A percentile compares a stretch with the other conserved stretches of the same genome.
Conservation (phyloP, 2,329 filamentous ascomycete species). For the Cytospora schulzeri region DNA sequence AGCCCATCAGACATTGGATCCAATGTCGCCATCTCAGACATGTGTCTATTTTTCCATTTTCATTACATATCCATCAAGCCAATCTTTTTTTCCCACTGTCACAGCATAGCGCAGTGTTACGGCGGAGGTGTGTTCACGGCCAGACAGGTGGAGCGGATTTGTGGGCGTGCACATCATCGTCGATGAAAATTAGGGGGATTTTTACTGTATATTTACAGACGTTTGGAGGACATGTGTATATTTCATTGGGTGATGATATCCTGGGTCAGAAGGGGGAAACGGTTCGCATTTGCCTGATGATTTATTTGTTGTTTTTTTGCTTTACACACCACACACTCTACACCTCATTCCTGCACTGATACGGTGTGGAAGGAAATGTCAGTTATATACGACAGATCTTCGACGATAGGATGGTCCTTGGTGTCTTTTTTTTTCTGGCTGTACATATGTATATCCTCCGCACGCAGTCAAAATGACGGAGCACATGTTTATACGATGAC, state of each 20-base stretch:
- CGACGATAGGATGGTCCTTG: neutral
- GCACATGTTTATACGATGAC: neutral
- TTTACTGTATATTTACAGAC: neutral
- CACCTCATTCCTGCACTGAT: neutral
- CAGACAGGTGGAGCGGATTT: neutral
- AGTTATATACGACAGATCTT: neutral
- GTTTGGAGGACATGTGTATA: neutral
- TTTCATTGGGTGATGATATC: neutral
- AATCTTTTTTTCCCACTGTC: neutral
- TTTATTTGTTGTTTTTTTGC: neutral
- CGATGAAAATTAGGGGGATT: neutral
- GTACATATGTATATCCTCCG: neutral
- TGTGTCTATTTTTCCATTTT: neutral
- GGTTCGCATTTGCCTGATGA: neutral
- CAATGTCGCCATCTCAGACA: neutral
- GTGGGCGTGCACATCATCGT: neutral
- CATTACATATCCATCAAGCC: neutral
- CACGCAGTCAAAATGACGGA: neutral
- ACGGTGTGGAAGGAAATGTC: neutral
- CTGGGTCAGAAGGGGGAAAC: neutral
- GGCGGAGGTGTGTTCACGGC: neutral
- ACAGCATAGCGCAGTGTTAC: slow-evolving; percentile 1
- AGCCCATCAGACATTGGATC: neutral
- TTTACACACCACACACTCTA: neutral
- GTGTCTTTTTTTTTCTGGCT: neutral